Evolutionary conservation across 345 rosid genomes (phyloP).

Genomic region (Pseudoturritis turrita): DNA sequence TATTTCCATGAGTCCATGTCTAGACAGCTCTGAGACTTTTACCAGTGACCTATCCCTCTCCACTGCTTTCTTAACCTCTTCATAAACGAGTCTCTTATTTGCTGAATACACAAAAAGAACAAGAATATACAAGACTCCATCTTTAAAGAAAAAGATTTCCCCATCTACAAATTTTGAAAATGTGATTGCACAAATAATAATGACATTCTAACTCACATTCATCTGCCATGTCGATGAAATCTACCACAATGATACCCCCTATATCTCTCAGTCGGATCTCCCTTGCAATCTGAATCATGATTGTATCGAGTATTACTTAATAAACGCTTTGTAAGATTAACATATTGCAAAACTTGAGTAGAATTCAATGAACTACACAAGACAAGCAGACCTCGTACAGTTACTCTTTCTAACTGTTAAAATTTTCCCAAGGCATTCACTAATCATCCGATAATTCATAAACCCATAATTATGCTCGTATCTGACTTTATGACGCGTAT

Average conservation of each 20-base stretch:
- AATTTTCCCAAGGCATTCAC: neutral
- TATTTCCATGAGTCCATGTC: slow-evolving; percentile 96
- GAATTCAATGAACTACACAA: slow-evolving; percentile 5
- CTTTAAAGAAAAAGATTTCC: neutral
- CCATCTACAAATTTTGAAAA: neutral
- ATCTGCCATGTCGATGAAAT: slow-evolving; percentile 94
- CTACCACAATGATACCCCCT: slow-evolving; percentile 97
- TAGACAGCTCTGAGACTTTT: slow-evolving; percentile 90
- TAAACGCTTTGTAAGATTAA: slow-evolving; percentile 1
- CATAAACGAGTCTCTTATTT: slow-evolving; percentile 82
- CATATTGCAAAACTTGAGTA: slow-evolving; percentile 9
- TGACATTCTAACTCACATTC: slow-evolving; percentile 61
- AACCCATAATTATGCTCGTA: neutral
- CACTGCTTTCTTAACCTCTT: slow-evolving; percentile 88
- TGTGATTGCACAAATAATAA: neutral
- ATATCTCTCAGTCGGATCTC: slow-evolving; percentile 92
- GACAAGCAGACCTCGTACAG: neutral
- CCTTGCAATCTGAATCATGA: slow-evolving; percentile 78
- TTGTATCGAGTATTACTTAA: neutral
- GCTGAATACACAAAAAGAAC: slow-evolving; percentile 45
- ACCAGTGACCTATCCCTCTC: slow-evolving; percentile 87
- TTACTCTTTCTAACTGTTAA: slow-evolving; percentile 2
- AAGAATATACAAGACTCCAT: neutral
- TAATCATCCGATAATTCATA: neutral
- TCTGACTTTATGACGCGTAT: neutral